These are phyloP conservation scores for Phoma herbarum DNA, from an alignment of 2,329 filamentous ascomycete species.

Conservation along the genomic window DNA sequence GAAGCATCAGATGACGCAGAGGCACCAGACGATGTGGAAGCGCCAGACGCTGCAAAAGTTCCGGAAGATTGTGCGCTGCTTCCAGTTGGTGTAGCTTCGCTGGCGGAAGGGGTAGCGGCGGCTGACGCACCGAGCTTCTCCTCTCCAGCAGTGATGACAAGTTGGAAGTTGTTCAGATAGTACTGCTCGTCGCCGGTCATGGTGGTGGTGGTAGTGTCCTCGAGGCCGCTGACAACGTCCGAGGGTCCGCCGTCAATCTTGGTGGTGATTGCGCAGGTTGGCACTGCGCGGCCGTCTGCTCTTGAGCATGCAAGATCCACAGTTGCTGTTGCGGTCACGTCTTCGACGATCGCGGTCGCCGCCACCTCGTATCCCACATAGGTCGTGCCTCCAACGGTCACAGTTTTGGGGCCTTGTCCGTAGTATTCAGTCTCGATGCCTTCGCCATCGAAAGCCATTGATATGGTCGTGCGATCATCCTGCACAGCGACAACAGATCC, in stretches of 20 bases:
- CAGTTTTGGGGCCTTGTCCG: conserved; percentile 8
- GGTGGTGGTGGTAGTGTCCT: background rate
- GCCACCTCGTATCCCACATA: conserved; percentile 24
- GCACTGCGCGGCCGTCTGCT: conserved; percentile 17
- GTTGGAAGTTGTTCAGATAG: conserved; percentile 28
- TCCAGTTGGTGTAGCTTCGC: conserved; percentile 26
- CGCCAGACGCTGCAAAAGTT: background rate
- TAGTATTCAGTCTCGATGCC: conserved; percentile 17
- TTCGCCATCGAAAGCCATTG: conserved; percentile 19
- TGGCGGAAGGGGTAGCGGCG: conserved; percentile 27
- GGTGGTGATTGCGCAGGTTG: conserved; percentile 29
- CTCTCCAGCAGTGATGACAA: conserved; percentile 41
- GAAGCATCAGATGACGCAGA: background rate
- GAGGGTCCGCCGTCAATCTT: conserved; percentile 13
- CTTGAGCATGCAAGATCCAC: conserved; percentile 25
- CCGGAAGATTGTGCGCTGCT: conserved; percentile 19
- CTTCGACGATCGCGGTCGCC: conserved; percentile 15
- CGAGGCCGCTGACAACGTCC: background rate
- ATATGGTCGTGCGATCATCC: conserved; percentile 34
- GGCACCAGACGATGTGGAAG: background rate
- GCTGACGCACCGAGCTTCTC: conserved; percentile 39
- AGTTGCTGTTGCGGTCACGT: conserved; percentile 16
- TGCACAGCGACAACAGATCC: conserved; percentile 35
- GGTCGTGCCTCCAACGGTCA: conserved; percentile 33
- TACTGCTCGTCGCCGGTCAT: conserved; percentile 20